Evolutionary conservation across 1,139 yeast species (phyloP), one percentile per base, ranked within the genome.

Genomic region (Kluyveromyces sp.): DNA sequence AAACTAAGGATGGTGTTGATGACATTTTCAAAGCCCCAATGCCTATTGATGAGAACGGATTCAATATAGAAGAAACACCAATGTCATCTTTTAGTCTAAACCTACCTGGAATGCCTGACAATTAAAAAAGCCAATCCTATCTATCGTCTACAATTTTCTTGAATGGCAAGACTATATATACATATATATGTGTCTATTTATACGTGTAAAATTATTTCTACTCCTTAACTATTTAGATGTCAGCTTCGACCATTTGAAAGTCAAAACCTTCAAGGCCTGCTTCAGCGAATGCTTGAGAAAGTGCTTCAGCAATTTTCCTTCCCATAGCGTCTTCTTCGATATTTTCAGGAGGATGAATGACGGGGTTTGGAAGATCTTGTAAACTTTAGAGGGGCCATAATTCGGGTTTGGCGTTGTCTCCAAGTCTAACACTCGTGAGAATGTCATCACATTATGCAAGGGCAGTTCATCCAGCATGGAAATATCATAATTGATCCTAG

Each of bases 61-160:
- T 43, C 40, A 45, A 41, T 2, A 33, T 49, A 4, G 43, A 41
- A 34, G 43, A 41, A 7, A 45, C 52, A 2, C 45, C 46, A 4
- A 41, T 35, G 30, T 43, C 45, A 32, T 49, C 53, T 10, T 49
- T 50, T 42, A 45, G 45, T 37, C 37, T 49, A 37, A 49, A 51
- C 33, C 28, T 50, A 34, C 48, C 52, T 6, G 41, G 46, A 36
- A 29, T 48, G 27, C 28, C 43, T 7, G 43, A 41, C 10, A 41
- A 27, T 25, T 21, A 41, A 39, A n/a, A 5, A 21, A 6, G 33
- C 36, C 34, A 34, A 36, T 29, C 34, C 25, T 15, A 25, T 10
- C 34, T 31, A 28, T 15, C 10, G 34, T 27, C 34, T 34, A 26
- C 25, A 25, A 34, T 21, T 7, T n/a, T 10, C 25, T 39, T n/a